A percentile compares a stretch with the other conserved stretches of the same genome.
phyloP scores from a whole-genome alignment of 805 yeast genomes.

The Jamesozyma spencerorum region DNA sequence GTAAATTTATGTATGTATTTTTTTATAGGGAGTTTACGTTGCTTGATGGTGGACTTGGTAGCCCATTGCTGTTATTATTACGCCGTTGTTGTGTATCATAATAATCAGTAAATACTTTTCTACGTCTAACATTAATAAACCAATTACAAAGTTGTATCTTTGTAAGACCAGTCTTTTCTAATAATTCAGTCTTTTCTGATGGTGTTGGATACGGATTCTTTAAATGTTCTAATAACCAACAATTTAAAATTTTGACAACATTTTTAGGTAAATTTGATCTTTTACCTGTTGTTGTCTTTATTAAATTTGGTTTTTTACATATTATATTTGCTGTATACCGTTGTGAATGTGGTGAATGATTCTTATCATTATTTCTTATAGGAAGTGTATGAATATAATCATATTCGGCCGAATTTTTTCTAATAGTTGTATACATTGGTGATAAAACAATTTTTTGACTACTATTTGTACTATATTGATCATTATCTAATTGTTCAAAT shows the following conservation, averaged over 20 bases:
- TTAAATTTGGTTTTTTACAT: not conserved
- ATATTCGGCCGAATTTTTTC: too few species aligned
- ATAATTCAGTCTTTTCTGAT: slow-evolving; percentile 60
- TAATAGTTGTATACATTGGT: too few species aligned
- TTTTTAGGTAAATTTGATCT: slow-evolving; percentile 73
- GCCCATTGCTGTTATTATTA: too few species aligned
- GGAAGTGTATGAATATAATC: too few species aligned
- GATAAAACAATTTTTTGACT: too few species aligned
- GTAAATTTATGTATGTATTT: not conserved
- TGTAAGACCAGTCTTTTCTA: slow-evolving; percentile 66
- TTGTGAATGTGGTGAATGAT: slow-evolving; percentile 3
- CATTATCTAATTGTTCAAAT: slow-evolving; percentile 6
- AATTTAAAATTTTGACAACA: slow-evolving; percentile 60
- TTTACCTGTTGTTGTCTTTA: slow-evolving; percentile 22
- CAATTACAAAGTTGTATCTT: slow-evolving; percentile 77
- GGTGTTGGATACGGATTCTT: slow-evolving; percentile 81
- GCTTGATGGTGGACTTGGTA: not conserved
- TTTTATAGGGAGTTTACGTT: too few species aligned
- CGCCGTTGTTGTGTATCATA: too few species aligned
- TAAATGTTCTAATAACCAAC: slow-evolving; percentile 66
- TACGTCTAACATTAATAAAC: slow-evolving; percentile 80
- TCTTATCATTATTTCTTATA: not conserved
- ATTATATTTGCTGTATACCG: slow-evolving; percentile 4
- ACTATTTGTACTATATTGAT: too few species aligned
- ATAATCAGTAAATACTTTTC: slow-evolving; percentile 43